phyloP scores from a whole-genome alignment of 192 early-diverging fungal genomes.

The Rhizoclosmatium sp. region DNA sequence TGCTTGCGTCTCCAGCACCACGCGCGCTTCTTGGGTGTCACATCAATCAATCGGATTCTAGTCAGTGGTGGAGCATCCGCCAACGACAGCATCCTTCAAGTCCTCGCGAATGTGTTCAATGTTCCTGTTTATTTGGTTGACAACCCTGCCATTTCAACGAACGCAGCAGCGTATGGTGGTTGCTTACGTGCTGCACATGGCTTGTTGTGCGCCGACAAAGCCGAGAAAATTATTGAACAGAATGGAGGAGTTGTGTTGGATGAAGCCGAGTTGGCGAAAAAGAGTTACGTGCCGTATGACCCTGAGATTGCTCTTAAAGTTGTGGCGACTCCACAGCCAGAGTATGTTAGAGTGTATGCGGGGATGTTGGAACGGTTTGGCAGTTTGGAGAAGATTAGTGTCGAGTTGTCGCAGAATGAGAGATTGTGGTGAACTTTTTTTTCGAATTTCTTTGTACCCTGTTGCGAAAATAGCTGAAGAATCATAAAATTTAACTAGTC shows the following conservation, averaged over 20 bases:
- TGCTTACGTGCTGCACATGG: constrained; percentile 59
- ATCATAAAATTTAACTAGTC: too few species aligned
- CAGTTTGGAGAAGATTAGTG: not conserved
- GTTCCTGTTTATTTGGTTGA: constrained; percentile 60
- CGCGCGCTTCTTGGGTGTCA: constrained; percentile 1
- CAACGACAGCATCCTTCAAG: constrained; percentile 64
- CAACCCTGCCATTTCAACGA: constrained; percentile 34
- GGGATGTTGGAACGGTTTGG: constrained; percentile 7
- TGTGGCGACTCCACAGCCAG: not conserved
- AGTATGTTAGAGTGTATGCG: not conserved
- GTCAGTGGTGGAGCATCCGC: constrained; percentile 78
- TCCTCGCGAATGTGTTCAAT: constrained; percentile 78
- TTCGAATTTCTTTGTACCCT: not conserved
- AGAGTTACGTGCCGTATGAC: not conserved
- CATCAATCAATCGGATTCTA: constrained; percentile 56
- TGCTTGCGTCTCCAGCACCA: constrained; percentile 56
- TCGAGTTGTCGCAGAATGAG: not conserved
- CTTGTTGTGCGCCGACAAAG: not conserved
- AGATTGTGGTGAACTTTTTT: constrained; percentile 5
- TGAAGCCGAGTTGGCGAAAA: too few species aligned
- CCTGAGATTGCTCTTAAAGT: not conserved
- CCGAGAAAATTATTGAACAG: not conserved
- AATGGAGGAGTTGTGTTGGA: not conserved
- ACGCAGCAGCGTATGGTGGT: constrained; percentile 69
- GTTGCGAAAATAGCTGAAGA: too few species aligned